phyloP scores from a whole-genome alignment of 257 asterid species.

The Salvia splendens region DNA sequence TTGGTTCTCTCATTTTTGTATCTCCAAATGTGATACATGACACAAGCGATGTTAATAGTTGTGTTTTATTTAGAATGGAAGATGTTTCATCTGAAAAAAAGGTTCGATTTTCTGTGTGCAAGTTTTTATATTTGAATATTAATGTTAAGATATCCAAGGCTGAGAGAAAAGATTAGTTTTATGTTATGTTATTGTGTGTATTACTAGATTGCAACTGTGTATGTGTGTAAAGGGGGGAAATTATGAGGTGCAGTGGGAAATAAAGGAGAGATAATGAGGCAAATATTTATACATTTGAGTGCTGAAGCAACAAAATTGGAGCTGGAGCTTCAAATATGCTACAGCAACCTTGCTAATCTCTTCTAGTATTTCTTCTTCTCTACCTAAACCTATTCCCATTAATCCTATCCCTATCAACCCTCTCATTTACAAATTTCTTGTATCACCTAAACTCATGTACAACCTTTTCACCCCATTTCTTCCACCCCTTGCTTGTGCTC shows the following conservation, averaged over 20 bases:
- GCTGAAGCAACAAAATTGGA: conserved; percentile 43
- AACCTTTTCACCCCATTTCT: conserved; percentile 37
- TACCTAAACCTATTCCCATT: conserved; percentile 22
- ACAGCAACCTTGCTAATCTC: conserved; percentile 34
- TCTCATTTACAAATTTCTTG: conserved; percentile 66
- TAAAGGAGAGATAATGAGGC: conserved; percentile 16
- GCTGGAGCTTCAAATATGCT: conserved; percentile 43
- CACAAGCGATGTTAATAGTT: neutral
- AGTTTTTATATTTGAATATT: too few species aligned
- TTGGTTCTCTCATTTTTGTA: neutral
- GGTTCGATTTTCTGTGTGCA: too few species aligned
- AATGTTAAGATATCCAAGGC: too few species aligned
- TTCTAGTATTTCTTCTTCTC: conserved; percentile 3
- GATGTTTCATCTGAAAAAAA: too few species aligned
- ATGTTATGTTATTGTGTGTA: too few species aligned
- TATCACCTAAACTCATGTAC: conserved; percentile 62
- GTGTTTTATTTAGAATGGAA: too few species aligned
- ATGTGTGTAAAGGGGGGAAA: neutral
- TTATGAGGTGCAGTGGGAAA: neutral
- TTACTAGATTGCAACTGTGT: too few species aligned
- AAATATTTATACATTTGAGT: conserved; percentile 31
- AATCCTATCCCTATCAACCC: conserved; percentile 37
- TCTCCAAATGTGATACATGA: neutral
- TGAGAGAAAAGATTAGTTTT: too few species aligned
- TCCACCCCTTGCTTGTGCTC: neutral